These are phyloP conservation scores for Trichoderma harzianum DNA, from an alignment of 2,329 filamentous ascomycete species.

Conservation along the genomic window DNA sequence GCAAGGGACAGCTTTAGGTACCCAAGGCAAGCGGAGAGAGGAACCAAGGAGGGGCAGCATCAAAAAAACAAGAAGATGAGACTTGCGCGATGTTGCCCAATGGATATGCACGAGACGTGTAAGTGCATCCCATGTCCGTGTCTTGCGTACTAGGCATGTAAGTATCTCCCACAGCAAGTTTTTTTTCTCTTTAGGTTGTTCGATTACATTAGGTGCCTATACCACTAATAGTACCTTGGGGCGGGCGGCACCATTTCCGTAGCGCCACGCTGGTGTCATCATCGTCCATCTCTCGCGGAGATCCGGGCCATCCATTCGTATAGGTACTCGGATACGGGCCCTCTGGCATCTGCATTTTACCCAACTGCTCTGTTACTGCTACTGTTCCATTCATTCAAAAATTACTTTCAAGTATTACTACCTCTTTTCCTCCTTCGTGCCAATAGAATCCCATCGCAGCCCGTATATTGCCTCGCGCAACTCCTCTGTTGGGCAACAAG, in stretches of 20 bases:
- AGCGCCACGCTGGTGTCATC: constrained; percentile 10
- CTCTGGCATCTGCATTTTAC: not conserved
- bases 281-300: not conserved
- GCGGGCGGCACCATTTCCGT: not conserved
- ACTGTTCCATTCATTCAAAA: not conserved
- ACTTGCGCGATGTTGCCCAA: not conserved
- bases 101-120: not conserved
- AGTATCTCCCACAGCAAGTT: not conserved
- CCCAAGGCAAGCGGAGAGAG: not conserved
- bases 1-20: constrained; percentile 5
- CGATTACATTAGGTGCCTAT: not conserved
- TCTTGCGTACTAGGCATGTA: not conserved
- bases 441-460: not conserved
- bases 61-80: not conserved
- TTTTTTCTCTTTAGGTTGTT: too few relatives aligned
- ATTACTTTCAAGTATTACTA: not conserved
- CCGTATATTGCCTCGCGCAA: not conserved
- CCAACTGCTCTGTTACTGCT: too few relatives aligned
- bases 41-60: not conserved
- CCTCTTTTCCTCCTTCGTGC: not conserved
- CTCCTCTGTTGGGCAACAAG: constrained; percentile 7
- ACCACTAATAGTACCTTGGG: not conserved
- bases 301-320: not conserved
- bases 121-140: not conserved
- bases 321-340: not conserved